Conservation (phyloP, 441 rosid genomes). For the Populus hybrid region DNA sequence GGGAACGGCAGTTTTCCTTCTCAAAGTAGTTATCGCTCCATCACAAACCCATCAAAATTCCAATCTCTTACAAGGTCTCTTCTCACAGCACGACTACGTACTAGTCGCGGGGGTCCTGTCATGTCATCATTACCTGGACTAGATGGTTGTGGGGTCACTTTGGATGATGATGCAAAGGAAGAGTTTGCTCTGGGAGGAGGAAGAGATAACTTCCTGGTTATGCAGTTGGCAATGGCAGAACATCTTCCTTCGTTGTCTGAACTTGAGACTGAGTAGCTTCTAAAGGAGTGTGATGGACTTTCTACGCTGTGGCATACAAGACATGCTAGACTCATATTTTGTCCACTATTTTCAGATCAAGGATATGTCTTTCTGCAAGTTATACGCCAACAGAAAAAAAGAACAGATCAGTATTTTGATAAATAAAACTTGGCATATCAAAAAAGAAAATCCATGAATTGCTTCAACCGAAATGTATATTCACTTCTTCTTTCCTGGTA, state of each 20-base stretch:
- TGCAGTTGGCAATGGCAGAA: slow-evolving; percentile 64
- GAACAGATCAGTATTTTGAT: background rate
- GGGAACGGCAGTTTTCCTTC: background rate
- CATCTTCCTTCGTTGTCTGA: slow-evolving; percentile 89
- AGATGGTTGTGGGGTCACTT: slow-evolving; percentile 84
- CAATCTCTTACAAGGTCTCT: slow-evolving; percentile 93
- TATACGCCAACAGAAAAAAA: background rate
- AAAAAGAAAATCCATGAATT: background rate
- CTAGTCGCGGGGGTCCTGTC: slow-evolving; percentile 68
- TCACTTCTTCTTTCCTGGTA: background rate
- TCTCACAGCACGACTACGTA: slow-evolving; percentile 81
- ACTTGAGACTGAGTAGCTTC: slow-evolving; percentile 91
- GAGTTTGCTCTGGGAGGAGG: slow-evolving; percentile 55
- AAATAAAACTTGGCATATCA: background rate
- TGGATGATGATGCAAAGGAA: slow-evolving; percentile 55
- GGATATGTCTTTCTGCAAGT: slow-evolving; percentile 11
- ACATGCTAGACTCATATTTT: slow-evolving; percentile 77
- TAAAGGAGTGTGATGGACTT: slow-evolving; percentile 84
- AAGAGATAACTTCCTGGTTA: slow-evolving; percentile 57
- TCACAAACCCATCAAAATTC: slow-evolving; percentile 66
- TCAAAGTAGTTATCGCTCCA: slow-evolving; percentile 39
- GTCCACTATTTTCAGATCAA: slow-evolving; percentile 1
- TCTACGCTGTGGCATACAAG: slow-evolving; percentile 83
- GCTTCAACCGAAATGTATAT: background rate
- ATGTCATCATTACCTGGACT: slow-evolving; percentile 36